Conservation (phyloP, 768 basidiomycete species). For the Leccinum disarticulatum region DNA sequence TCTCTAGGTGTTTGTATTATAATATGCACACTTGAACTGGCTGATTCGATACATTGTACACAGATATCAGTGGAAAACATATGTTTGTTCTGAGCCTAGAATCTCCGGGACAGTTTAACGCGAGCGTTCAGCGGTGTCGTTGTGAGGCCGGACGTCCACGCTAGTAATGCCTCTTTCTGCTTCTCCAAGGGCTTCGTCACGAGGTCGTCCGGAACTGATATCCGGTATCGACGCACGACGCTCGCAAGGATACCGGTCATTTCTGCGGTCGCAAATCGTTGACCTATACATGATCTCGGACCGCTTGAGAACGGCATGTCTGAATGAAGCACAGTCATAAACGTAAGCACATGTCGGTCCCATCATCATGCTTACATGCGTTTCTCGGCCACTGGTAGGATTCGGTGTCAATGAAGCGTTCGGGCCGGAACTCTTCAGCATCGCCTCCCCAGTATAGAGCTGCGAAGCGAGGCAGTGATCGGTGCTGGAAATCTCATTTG, state of each 20-base stretch:
- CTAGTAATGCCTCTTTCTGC: conserved; percentile 35
- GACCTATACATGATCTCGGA: conserved; percentile 48
- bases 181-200: conserved; percentile 27
- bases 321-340: conserved; percentile 8
- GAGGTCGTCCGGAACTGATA: conserved; percentile 40
- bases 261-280: conserved; percentile 46
- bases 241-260: conserved; percentile 43
- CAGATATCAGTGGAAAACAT: too few relatives aligned
- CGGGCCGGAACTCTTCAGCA: conserved; percentile 43
- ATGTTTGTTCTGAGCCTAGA: too few relatives aligned
- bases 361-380: conserved; percentile 14
- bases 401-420: conserved; percentile 50
- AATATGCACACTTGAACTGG: too few relatives aligned
- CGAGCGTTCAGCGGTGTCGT: conserved; percentile 33
- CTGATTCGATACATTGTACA: too few relatives aligned
- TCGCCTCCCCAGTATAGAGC: conserved; percentile 53
- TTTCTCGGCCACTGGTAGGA: conserved; percentile 33
- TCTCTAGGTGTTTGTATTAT: background rate
- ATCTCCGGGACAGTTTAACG: conserved; percentile 24
- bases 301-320: conserved; percentile 48
- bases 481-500: background rate
- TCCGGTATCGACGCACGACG: conserved; percentile 41
- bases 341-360: background rate
- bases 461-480: conserved; percentile 12
- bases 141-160: conserved; percentile 40